A percentile compares a stretch with the other conserved stretches of the same genome.
Evolutionary conservation across 2,329 filamentous ascomycete genomes (phyloP).

Genomic region (Xylaria sp.): DNA sequence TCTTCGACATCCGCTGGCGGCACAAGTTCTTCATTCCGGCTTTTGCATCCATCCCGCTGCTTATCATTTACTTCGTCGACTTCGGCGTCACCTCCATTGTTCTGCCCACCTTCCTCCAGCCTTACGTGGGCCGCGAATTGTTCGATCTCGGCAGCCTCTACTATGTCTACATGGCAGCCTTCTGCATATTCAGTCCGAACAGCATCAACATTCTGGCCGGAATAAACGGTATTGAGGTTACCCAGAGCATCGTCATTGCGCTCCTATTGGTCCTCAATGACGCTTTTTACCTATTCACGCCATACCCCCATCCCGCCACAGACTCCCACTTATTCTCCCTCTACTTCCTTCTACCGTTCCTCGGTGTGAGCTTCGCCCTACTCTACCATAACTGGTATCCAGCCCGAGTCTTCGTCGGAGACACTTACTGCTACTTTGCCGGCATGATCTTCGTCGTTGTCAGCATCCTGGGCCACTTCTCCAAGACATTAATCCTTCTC

Average conservation of each 20-base stretch:
- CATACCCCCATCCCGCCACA: conserved; percentile 90
- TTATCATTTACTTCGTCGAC: conserved; percentile 98
- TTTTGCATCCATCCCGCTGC: conserved; percentile 89
- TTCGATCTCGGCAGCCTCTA: conserved; percentile 86
- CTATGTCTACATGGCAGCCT: conserved; percentile 95
- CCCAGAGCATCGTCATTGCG: conserved; percentile 92
- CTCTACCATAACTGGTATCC: conserved; percentile 96
- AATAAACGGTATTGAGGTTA: conserved; percentile 98
- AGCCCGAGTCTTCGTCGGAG: conserved; percentile 92
- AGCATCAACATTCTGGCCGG: conserved; percentile 99
- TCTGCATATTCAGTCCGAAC: conserved; percentile 98
- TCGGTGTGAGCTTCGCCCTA: conserved; percentile 89
- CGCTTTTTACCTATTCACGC: conserved; percentile 82
- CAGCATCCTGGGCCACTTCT: conserved; percentile 96
- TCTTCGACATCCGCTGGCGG: conserved; percentile 98
- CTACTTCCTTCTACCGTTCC: conserved; percentile 92
- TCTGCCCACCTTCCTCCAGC: conserved; percentile 84
- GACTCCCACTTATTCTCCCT: conserved; percentile 97
- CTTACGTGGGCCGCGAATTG: conserved; percentile 80
- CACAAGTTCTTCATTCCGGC: conserved; percentile 99
- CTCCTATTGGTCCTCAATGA: conserved; percentile 87
- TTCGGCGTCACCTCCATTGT: conserved; percentile 97
- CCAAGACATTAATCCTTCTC: conserved; percentile 91
- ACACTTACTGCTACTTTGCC: conserved; percentile 99
- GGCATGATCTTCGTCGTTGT: conserved; percentile 99